A percentile compares a stretch with the other conserved stretches of the same genome.
phyloP scores from a whole-genome alignment of 2,329 filamentous ascomycete species.

The Nannizziopsis arthrosporioides region DNA sequence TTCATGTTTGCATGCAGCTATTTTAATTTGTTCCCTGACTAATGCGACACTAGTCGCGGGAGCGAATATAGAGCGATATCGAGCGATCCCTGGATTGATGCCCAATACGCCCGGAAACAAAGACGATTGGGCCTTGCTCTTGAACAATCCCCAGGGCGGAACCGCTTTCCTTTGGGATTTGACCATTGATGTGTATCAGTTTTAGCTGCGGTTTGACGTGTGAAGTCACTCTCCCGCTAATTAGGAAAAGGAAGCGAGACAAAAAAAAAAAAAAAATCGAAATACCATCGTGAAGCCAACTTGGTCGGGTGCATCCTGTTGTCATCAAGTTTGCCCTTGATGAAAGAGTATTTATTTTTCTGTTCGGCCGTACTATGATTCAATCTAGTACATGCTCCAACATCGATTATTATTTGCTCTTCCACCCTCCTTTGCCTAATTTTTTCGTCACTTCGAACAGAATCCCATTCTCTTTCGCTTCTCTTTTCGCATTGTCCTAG shows the following conservation, averaged over 20 bases:
- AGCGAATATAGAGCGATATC: conserved; percentile 8
- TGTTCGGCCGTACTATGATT: conserved; percentile 6
- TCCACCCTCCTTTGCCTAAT: conserved; percentile 3
- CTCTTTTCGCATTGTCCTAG: conserved; percentile 9
- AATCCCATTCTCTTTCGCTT: conserved; percentile 1
- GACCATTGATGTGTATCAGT: conserved; percentile 4
- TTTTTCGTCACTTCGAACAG: not conserved
- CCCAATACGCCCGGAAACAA: conserved; percentile 13
- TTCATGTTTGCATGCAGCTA: conserved; percentile 4
- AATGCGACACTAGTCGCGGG: conserved; percentile 11
- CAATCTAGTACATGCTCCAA: not conserved
- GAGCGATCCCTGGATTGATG: conserved; percentile 11
- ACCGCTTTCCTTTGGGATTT: conserved; percentile 1
- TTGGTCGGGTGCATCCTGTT: conserved; percentile 7
- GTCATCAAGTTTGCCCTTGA: not conserved
- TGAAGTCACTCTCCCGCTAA: conserved; percentile 3
- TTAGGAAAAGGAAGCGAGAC: not conserved
- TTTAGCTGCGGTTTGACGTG: conserved; percentile 9
- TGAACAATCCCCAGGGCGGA: conserved; percentile 7
- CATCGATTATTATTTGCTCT: conserved; percentile 12
- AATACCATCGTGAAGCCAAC: conserved; percentile 11
- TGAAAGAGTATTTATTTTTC: conserved; percentile 13
- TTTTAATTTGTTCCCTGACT: conserved; percentile 13
- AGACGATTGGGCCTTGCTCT: conserved; percentile 12
- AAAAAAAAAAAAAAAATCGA: conserved; percentile 4